Evolutionary conservation across 192 early-diverging fungal species (phyloP).

Genomic region (Backusella sp.): DNA sequence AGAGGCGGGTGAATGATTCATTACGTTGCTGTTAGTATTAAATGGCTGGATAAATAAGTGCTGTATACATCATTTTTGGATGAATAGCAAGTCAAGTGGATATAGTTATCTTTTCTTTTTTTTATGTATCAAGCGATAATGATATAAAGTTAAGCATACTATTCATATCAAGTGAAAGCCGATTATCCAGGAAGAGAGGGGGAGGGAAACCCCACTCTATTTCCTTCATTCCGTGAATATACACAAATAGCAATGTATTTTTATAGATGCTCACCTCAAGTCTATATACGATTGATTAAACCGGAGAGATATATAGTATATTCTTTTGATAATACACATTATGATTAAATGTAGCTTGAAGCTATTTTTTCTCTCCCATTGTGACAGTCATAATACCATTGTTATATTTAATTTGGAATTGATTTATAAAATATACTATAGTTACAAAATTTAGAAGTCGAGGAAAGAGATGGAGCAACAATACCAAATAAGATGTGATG

Average conservation of each 20-base stretch:
- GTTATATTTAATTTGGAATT: neutral
- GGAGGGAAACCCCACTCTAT: neutral
- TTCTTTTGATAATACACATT: neutral
- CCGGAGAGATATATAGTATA: neutral
- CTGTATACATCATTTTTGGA: too few relatives aligned
- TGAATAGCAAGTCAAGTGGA: too few relatives aligned
- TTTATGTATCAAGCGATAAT: neutral
- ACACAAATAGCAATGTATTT: neutral
- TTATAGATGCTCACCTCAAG: neutral
- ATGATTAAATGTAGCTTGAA: neutral
- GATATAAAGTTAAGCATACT: neutral
- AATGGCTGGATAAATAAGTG: too few relatives aligned
- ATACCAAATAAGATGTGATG: neutral
- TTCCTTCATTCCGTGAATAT: neutral
- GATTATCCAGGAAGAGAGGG: neutral
- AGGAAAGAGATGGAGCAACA: neutral
- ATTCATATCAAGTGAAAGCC: neutral
- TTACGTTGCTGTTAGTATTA: neutral
- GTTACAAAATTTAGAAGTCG: neutral
- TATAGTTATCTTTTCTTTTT: too few relatives aligned
- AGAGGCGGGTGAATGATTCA: neutral
- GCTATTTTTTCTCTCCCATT: neutral
- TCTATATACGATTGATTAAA: neutral
- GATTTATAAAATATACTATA: neutral
- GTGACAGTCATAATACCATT: neutral